These are phyloP conservation scores for Tephrocybe sp. DNA, from an alignment of 768 basidiomycete species.

Conservation along the genomic window DNA sequence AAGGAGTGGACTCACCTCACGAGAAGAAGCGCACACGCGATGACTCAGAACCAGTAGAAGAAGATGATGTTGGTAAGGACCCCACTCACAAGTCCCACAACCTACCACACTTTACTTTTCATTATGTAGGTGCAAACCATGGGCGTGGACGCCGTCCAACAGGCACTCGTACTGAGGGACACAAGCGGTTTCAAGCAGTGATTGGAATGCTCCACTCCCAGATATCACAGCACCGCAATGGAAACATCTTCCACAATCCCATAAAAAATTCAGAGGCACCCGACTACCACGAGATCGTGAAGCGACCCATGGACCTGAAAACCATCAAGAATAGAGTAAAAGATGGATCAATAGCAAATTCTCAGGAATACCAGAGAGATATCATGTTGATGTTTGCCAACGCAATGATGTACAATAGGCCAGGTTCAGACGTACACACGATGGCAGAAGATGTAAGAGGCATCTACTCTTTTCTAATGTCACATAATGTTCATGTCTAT, in stretches of 20 bases:
- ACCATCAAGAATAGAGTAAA: constrained; percentile 85
- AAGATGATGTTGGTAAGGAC: constrained; percentile 54
- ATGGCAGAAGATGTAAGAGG: constrained; percentile 89
- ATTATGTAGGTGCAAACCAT: constrained; percentile 27
- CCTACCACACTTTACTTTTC: neutral
- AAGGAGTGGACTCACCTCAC: constrained; percentile 42
- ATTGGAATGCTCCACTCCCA: constrained; percentile 79
- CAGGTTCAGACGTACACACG: constrained; percentile 77
- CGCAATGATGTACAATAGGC: constrained; percentile 94
- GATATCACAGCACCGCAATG: constrained; percentile 83
- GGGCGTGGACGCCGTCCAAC: constrained; percentile 26
- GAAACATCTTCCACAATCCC: constrained; percentile 87
- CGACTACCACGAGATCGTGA: constrained; percentile 89
- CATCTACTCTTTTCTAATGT: neutral
- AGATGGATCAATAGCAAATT: constrained; percentile 77
- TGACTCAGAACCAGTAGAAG: constrained; percentile 64
- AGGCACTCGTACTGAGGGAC: constrained; percentile 41
- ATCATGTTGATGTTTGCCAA: constrained; percentile 94
- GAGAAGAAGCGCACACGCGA: constrained; percentile 62
- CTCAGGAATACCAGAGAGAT: constrained; percentile 87
- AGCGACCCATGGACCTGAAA: constrained; percentile 94
- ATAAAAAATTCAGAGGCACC: constrained; percentile 87
- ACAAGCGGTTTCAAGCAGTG: constrained; percentile 77
- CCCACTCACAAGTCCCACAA: neutral
- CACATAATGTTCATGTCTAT: constrained; percentile 3